Base-by-base conservation (phyloP, 768 basidiomycete genomes). In the Termitomyces sp. region DNA sequence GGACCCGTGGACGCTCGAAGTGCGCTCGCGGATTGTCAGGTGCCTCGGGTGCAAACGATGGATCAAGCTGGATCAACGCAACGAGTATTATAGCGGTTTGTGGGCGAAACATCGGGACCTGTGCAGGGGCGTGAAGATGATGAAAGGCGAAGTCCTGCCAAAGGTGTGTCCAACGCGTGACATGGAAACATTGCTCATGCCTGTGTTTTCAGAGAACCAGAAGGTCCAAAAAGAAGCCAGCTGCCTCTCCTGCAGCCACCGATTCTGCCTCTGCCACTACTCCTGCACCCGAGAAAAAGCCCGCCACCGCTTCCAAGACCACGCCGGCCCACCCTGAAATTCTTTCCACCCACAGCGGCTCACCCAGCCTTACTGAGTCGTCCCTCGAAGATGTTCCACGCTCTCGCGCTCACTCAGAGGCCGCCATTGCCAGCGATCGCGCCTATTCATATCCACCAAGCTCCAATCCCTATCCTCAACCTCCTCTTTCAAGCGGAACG, bases 11-110 rank as follows among this genome's bases (percentile, higher is more conserved):
- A 41, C 55, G 2, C 28, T 43, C 2, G 50, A 59, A 18, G 61
- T 62, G 20, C 47, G 40, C 36, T 44, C 58, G 10, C 49, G 46
- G 36, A 33, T 46, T 18, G 58, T 62, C 16, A 28, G 16, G 20
- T 62, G 61, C 28, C 20, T 50, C 0, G 61, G 61, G 3, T 62
- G 61, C n/a, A 26, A 33, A 7, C 33, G 48, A 6, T 59, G 58
- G 58, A 59, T 59, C 10, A 59, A 49, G 55, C 55, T 59, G 6
- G 61, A 62, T 38, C 54, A 59, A 43, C 54, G 61, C 4, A 56
- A 50, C 10, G 38, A 52, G 30, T 62, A 59, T 30, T 62, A 59
- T 28, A 30, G 30, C 3, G 61, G 61, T 0, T 35, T 62, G 18
- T 62, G 61, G 61, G 23, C 28, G 6, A 62, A 62, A 18, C 61